phyloP scores from a whole-genome alignment of 768 basidiomycete genomes.

The Boletus eberwhitei region DNA sequence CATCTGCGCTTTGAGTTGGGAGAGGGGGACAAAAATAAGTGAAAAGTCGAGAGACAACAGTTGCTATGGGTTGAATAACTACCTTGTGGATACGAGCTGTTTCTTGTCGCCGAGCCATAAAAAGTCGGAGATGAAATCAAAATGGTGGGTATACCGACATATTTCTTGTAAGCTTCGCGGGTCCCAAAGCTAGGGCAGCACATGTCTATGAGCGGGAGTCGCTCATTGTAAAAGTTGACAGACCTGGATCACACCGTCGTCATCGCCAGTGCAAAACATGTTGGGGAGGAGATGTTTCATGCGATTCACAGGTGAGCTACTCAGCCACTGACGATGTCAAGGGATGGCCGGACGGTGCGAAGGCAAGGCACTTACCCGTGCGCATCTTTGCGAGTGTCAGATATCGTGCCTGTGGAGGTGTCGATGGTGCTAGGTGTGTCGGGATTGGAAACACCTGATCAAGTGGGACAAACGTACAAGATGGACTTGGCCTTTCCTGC shows the following conservation, averaged over 20 bases:
- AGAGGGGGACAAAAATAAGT: background rate
- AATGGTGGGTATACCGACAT: slow-evolving; percentile 79
- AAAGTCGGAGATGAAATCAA: slow-evolving; percentile 93
- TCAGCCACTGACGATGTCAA: slow-evolving; percentile 35
- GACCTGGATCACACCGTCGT: slow-evolving; percentile 92
- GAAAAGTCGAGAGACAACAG: background rate
- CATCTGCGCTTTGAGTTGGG: slow-evolving; percentile 68
- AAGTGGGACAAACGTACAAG: slow-evolving; percentile 50
- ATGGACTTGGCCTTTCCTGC: slow-evolving; percentile 81
- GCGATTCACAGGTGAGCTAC: slow-evolving; percentile 82
- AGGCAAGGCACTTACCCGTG: slow-evolving; percentile 59
- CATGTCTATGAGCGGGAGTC: background rate
- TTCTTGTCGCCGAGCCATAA: slow-evolving; percentile 80
- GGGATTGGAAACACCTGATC: slow-evolving; percentile 1
- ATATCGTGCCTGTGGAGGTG: slow-evolving; percentile 50
- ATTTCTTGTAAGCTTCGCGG: slow-evolving; percentile 63
- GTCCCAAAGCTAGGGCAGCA: slow-evolving; percentile 75
- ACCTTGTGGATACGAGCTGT: slow-evolving; percentile 88
- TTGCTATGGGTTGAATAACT: slow-evolving; percentile 3
- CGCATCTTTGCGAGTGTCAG: slow-evolving; percentile 46
- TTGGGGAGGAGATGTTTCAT: slow-evolving; percentile 68
- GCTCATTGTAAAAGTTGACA: slow-evolving; percentile 9
- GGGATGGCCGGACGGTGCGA: slow-evolving; percentile 6
- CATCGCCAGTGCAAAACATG: slow-evolving; percentile 83
- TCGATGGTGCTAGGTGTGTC: slow-evolving; percentile 56